These are phyloP conservation scores for Emmonsiellopsis sp. DNA, from an alignment of 2,329 filamentous ascomycete genomes.

Conservation along the genomic window DNA sequence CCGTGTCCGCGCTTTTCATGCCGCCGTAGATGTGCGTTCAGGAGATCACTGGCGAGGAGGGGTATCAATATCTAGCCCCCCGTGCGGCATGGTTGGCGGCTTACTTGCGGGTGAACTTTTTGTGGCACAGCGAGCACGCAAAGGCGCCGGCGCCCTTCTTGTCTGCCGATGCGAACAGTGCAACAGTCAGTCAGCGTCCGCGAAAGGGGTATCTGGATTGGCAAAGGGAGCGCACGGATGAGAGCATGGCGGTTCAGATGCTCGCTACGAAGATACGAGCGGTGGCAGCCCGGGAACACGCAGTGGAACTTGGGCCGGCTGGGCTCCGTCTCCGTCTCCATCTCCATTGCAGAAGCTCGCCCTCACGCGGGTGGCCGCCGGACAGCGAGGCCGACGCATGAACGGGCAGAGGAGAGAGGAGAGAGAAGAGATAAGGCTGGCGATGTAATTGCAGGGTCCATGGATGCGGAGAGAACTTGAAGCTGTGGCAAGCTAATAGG, in stretches of 20 bases:
- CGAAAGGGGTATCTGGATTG: neutral
- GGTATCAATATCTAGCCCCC: neutral
- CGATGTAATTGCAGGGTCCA: no score
- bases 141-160: constrained; percentile 13
- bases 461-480: no score
- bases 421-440: no score
- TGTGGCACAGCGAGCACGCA: constrained; percentile 14
- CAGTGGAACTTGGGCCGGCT: constrained; percentile 10
- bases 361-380: constrained; percentile 6
- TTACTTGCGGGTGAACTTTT: constrained; percentile 15
- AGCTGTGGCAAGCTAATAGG: no score
- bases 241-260: constrained; percentile 15
- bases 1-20: constrained; percentile 13
- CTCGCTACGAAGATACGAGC: constrained; percentile 14
- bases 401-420: neutral
- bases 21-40: constrained; percentile 15
- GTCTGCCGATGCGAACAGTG: constrained; percentile 4
- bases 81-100: neutral
- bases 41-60: constrained; percentile 11
- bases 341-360: constrained; percentile 3
- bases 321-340: constrained; percentile 9
- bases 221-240: constrained; percentile 10
- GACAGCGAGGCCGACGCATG: neutral
- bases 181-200: neutral
- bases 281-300: constrained; percentile 12